Conservation (phyloP, 345 rosid species). For the Eucalyptus paniculata region DNA sequence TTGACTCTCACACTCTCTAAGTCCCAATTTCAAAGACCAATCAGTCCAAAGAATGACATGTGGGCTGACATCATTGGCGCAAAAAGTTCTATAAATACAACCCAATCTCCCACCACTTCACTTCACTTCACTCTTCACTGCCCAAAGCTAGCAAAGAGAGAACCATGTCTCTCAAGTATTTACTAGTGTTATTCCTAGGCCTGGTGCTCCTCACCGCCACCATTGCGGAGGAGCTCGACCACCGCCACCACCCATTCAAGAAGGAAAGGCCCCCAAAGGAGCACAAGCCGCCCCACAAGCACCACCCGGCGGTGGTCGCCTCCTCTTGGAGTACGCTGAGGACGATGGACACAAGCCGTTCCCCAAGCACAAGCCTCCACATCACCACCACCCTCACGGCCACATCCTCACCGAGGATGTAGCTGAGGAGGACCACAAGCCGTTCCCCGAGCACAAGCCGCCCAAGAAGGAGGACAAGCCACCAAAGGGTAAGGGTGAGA, state of each 20-base stretch:
- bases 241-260: neutral
- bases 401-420: neutral
- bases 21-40: neutral
- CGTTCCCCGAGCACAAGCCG: neutral
- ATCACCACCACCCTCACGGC: neutral
- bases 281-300: neutral
- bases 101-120: neutral
- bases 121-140: neutral
- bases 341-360: neutral
- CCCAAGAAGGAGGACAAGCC: neutral
- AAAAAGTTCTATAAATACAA: neutral
- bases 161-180: neutral
- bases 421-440: neutral
- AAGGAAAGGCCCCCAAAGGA: neutral
- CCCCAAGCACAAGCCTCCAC: constrained; percentile 2
- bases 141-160: neutral
- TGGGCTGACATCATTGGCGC: neutral
- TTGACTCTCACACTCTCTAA: neutral
- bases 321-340: neutral
- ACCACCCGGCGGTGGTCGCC: neutral
- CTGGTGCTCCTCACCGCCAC: neutral
- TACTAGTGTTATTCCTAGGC: neutral
- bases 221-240: neutral
- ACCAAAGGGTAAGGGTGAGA: neutral
- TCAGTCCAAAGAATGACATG: neutral